Conservation (phyloP, 768 basidiomycete genomes). For the Podaxis sp. region DNA sequence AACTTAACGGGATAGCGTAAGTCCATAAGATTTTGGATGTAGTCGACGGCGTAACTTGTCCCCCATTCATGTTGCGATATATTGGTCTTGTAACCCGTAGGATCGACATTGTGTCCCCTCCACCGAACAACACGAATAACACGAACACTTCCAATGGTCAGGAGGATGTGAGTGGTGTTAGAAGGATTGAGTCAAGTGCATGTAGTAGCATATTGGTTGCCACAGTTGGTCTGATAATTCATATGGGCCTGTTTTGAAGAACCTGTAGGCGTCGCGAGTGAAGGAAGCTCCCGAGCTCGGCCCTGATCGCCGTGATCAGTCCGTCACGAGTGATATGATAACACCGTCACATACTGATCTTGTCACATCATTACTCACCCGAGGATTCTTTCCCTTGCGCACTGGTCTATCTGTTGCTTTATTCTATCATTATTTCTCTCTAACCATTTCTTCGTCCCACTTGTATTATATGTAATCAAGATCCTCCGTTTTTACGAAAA, state of each 20-base stretch:
- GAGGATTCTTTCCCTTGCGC: background rate
- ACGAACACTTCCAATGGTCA: conserved; percentile 1
- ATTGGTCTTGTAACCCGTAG: background rate
- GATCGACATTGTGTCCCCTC: background rate
- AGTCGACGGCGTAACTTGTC: background rate
- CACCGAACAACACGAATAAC: background rate
- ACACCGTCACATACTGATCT: conserved; percentile 8
- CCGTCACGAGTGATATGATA: conserved; percentile 6
- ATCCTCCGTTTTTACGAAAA: background rate
- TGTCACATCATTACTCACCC: background rate
- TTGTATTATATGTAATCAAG: conserved; percentile 7
- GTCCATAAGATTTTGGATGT: conserved; percentile 16
- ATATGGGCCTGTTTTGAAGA: background rate
- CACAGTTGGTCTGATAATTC: background rate
- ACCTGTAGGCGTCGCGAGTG: background rate
- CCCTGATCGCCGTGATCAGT: background rate
- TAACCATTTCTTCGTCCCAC: conserved; percentile 1
- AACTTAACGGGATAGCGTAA: conserved; percentile 43
- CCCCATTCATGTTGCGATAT: background rate
- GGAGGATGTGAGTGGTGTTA: background rate
- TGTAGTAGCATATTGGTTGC: background rate
- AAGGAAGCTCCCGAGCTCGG: background rate
- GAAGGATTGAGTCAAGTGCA: background rate
- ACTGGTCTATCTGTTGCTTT: conserved; percentile 5
- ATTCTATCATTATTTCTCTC: conserved; percentile 19